A percentile compares a stretch with the other conserved stretches of the same genome.
phyloP scores from a whole-genome alignment of 2,329 filamentous ascomycete species.

The Orbilia quercus region DNA sequence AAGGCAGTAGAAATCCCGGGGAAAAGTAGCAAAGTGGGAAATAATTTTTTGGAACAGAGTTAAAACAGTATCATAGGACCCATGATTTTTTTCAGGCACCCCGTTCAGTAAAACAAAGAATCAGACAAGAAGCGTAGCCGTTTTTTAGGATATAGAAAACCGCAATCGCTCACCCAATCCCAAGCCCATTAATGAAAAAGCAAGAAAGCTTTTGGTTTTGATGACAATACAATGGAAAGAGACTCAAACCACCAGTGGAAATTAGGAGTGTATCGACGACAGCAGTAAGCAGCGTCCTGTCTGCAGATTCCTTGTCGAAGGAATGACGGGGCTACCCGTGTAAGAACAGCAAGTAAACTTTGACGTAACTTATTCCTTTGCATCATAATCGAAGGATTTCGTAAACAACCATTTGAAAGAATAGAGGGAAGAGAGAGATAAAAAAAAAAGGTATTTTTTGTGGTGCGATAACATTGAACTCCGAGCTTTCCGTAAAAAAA shows the following conservation, averaged over 20 bases:
- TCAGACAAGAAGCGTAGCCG: conserved; percentile 53
- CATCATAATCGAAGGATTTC: conserved; percentile 56
- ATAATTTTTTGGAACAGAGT: conserved; percentile 41
- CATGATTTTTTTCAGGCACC: conserved; percentile 52
- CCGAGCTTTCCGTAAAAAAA: conserved; percentile 53
- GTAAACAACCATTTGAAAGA: conserved; percentile 51
- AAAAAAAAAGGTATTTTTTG: conserved; percentile 43
- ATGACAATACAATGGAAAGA: conserved; percentile 50
- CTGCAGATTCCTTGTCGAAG: conserved; percentile 51
- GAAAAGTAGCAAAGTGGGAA: conserved; percentile 54
- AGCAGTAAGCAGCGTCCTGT: conserved; percentile 35
- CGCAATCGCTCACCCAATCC: conserved; percentile 50
- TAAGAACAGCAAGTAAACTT: conserved; percentile 53
- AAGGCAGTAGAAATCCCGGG: conserved; percentile 52
- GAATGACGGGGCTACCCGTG: conserved; percentile 43
- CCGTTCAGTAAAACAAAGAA: conserved; percentile 46
- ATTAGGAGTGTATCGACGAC: conserved; percentile 55
- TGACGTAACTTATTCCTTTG: conserved; percentile 49
- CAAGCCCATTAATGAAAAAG: conserved; percentile 38
- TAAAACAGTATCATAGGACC: conserved; percentile 53
- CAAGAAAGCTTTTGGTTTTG: conserved; percentile 46
- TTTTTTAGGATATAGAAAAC: conserved; percentile 40
- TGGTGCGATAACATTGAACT: conserved; percentile 57
- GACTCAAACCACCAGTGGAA: conserved; percentile 55
- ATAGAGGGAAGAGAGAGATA: not conserved